Base-by-base conservation (phyloP, 2,329 filamentous ascomycete species). In the Microsporum canis region DNA sequence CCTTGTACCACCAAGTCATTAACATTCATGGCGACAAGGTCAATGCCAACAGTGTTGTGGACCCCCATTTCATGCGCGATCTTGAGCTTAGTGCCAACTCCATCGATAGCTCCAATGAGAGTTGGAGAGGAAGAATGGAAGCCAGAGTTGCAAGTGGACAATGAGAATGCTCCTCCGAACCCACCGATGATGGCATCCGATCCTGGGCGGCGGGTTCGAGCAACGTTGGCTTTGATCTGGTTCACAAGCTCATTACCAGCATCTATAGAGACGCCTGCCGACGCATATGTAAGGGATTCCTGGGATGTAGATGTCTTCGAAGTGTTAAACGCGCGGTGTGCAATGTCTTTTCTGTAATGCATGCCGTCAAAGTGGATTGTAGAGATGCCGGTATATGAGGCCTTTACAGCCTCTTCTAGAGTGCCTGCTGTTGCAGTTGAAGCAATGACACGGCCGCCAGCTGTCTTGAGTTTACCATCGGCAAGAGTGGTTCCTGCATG, bases 11-110 rank as follows among this genome's bases (percentile, higher is more conserved):
- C 87, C 0, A 99, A 82, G 71, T 99, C 94, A 74, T 99, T 99
- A 71, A 97, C 94, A 74, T 96, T 97, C 92, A 97, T 97, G 66
- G 94, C 94, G 3, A 99, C 94, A 39, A 99, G 83, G 72, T 99
- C 94, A 68, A 99, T 91, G 63, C 94, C 94, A 8, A 99, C 92
- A 2, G 91, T 96, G 74, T 92, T 86, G 76, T 96, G 94, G 76
- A 95, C 90, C 68, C 85, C 82, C 78, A 95, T 88, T 10, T 85
- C 84, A 72, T 96, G 92, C 0, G 94, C 94, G 69, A 99, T 89
- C 81, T 95, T 95, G 68, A 97, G 86, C 79, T 97, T 97, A 57
- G 92, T 97, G 63, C 92, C 94, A 41, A 97, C 91, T 59, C 94
- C 94, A 71, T 99, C 94, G 65, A 96, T 97, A 63, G 91, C 91